These are phyloP conservation scores for Sphagnurus paluster DNA, from an alignment of 1,284 basidiomycete species.

Conservation along the genomic window DNA sequence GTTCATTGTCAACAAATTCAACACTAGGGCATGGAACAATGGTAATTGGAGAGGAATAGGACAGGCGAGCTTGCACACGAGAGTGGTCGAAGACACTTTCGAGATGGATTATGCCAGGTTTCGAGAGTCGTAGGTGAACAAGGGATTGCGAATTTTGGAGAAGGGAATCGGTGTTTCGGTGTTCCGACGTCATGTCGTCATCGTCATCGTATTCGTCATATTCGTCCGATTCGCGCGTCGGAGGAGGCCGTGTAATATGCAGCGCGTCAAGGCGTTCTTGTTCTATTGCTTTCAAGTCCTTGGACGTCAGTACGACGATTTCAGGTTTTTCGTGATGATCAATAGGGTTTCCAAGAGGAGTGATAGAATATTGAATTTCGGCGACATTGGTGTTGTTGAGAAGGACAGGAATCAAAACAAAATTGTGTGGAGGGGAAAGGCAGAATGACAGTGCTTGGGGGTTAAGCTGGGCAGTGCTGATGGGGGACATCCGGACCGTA, in stretches of 20 bases:
- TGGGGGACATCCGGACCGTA: slow-evolving; percentile 88
- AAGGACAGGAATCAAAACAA: slow-evolving; percentile 74
- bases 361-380: slow-evolving; percentile 74
- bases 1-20: slow-evolving; percentile 54
- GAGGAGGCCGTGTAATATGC: slow-evolving; percentile 43
- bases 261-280: slow-evolving; percentile 52
- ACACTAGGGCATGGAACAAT: slow-evolving; percentile 83
- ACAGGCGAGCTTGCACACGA: slow-evolving; percentile 62
- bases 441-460: slow-evolving; percentile 72
- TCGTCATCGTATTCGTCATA: slow-evolving; percentile 63
- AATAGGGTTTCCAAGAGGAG: slow-evolving; percentile 61
- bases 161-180: slow-evolving; percentile 32
- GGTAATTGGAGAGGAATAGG: slow-evolving; percentile 68
- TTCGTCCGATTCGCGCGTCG: slow-evolving; percentile 48
- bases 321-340: slow-evolving; percentile 45
- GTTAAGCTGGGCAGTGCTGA: slow-evolving; percentile 84
- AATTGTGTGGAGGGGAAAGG: slow-evolving; percentile 54
- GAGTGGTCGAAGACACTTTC: slow-evolving; percentile 74
- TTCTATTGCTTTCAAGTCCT: slow-evolving; percentile 69
- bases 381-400: slow-evolving; percentile 90
- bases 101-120: slow-evolving; percentile 73
- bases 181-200: slow-evolving; percentile 34
- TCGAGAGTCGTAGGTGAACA: slow-evolving; percentile 68
- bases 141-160: slow-evolving; percentile 75
- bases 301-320: slow-evolving; percentile 55